Evolutionary conservation across 2,329 filamentous ascomycete genomes (phyloP).

Genomic region (Cadophora luteo-olivacea): DNA sequence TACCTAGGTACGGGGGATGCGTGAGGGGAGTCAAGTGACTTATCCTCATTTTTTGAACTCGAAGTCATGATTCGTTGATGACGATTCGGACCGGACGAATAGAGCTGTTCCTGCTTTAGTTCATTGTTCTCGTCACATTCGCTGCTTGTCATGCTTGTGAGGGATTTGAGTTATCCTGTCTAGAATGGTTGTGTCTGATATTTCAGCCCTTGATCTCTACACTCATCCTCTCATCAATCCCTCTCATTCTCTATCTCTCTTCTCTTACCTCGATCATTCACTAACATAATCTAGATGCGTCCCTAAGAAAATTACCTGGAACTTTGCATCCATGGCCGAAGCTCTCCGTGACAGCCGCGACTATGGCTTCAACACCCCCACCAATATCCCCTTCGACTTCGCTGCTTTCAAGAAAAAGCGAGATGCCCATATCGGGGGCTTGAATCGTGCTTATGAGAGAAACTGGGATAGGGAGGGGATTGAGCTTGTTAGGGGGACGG

Average conservation of each 20-base stretch:
- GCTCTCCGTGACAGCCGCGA: constrained; percentile 77
- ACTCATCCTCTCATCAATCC: neutral
- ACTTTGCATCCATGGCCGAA: constrained; percentile 80
- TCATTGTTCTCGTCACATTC: too few relatives aligned
- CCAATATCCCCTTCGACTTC: constrained; percentile 82
- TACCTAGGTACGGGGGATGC: too few relatives aligned
- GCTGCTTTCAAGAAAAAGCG: constrained; percentile 80
- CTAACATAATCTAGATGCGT: constrained; percentile 67
- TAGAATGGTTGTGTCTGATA: neutral
- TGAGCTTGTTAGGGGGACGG: constrained; percentile 81
- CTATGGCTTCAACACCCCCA: constrained; percentile 72
- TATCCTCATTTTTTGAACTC: too few relatives aligned
- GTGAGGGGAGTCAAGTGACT: too few relatives aligned
- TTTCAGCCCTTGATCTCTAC: neutral
- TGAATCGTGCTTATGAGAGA: constrained; percentile 88
- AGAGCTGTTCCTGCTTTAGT: too few relatives aligned
- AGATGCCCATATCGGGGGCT: constrained; percentile 79
- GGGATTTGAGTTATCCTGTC: too few relatives aligned
- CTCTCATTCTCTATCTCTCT: neutral
- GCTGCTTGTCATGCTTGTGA: too few relatives aligned
- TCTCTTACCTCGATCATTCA: neutral
- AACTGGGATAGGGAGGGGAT: constrained; percentile 85
- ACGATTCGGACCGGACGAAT: too few relatives aligned
- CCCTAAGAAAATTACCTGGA: constrained; percentile 88
- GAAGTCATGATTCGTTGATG: too few relatives aligned